Evolutionary conservation across 306 rosid species (phyloP).

Genomic region (Delonix regia): DNA sequence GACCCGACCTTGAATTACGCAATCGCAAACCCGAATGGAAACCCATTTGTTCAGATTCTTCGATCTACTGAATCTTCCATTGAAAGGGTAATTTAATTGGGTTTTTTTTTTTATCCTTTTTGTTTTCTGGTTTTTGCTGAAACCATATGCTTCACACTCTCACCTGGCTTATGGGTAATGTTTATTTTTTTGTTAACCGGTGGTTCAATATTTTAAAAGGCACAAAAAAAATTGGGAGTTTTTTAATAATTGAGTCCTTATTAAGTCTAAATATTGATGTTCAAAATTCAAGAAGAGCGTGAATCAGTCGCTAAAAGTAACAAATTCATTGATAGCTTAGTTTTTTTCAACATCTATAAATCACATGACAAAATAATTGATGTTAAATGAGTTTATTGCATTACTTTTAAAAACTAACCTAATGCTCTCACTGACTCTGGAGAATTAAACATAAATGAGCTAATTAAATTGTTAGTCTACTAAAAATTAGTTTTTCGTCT

Average conservation of each 20-base stretch:
- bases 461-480: neutral
- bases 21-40: conserved; percentile 47
- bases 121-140: neutral
- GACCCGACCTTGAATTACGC: conserved; percentile 57
- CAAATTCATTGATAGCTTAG: too few species aligned
- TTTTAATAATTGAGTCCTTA: too few species aligned
- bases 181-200: neutral
- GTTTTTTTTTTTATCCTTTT: neutral
- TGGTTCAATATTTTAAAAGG: neutral
- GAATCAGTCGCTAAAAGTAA: too few species aligned
- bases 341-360: neutral
- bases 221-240: too few species aligned
- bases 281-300: too few species aligned
- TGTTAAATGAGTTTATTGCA: neutral
- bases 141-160: neutral
- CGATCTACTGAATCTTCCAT: conserved; percentile 73
- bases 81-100: conserved; percentile 66
- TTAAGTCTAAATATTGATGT: too few species aligned
- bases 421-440: neutral
- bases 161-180: neutral
- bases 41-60: conserved; percentile 49
- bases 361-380: neutral
- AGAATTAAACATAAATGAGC: neutral
- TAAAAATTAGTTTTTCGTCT: neutral
- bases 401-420: neutral